Percentiles rank a stretch among this genome's conserved stretches.
Conservation (phyloP, 2,329 filamentous ascomycete genomes). For the Penicillium sp. region DNA sequence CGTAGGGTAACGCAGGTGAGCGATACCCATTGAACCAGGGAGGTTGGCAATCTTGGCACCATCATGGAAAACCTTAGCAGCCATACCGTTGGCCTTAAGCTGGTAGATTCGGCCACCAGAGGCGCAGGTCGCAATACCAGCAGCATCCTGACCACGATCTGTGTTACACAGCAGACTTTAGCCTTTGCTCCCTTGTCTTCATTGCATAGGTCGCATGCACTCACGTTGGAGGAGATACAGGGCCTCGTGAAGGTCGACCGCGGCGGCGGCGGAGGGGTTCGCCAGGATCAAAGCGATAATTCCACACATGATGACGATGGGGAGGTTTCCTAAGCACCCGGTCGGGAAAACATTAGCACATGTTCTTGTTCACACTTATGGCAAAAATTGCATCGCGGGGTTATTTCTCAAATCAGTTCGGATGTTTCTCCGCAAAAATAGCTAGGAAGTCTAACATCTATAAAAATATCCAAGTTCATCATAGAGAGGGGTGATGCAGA, state of each 20-base stretch:
- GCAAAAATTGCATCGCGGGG: slow-evolving; percentile 4
- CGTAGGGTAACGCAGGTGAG: slow-evolving; percentile 86
- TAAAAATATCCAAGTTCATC: slow-evolving; percentile 46
- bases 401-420: slow-evolving; percentile 28
- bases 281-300: slow-evolving; percentile 63
- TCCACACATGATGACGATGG: slow-evolving; percentile 57
- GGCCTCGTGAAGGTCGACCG: slow-evolving; percentile 68
- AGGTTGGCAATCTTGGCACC: slow-evolving; percentile 71
- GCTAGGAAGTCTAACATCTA: slow-evolving; percentile 54
- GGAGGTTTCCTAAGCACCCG: slow-evolving; percentile 22
- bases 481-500: slow-evolving; percentile 22
- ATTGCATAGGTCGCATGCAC: slow-evolving; percentile 15
- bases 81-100: slow-evolving; percentile 88
- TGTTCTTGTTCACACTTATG: not conserved
- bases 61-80: slow-evolving; percentile 79
- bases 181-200: slow-evolving; percentile 22
- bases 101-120: slow-evolving; percentile 79
- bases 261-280: slow-evolving; percentile 53
- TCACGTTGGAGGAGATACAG: slow-evolving; percentile 67
- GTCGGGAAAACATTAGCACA: slow-evolving; percentile 15
- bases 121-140: slow-evolving; percentile 75
- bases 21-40: slow-evolving; percentile 83
- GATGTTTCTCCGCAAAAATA: slow-evolving; percentile 43
- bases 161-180: slow-evolving; percentile 23
- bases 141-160: slow-evolving; percentile 82